Evolutionary conservation across 2,329 filamentous ascomycete genomes (phyloP), one percentile per base, ranked within the genome.

Genomic region (Hypocreales sp.): DNA sequence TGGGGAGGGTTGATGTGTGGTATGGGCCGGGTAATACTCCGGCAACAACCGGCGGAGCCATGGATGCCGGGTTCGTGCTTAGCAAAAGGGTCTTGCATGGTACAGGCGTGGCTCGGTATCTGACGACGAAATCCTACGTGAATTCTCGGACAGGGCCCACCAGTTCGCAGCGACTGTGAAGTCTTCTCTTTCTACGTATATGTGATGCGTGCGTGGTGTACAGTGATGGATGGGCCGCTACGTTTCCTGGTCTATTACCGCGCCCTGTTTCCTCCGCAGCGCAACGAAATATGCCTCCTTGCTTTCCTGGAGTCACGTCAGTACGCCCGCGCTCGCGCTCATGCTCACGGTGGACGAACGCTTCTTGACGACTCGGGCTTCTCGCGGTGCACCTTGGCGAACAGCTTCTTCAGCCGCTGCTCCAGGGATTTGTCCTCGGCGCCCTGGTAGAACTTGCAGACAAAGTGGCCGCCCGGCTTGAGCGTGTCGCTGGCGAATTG

Each of bases 381-480:
- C 50, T 92, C 79, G 33, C 86, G 67, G 42, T 79, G 64, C 2
- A 98, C 90, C 39, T 71, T 80, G 12, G 60, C 56, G 47, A 98
- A 98, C 41, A 93, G 57, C 26, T 64, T 70, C 47, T 70, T 81
- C 22, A 98, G 60, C 40, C 71, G 70, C 34, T 55, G 61, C 56
- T 94, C 83, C 8, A 98, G 55, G 2, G 58, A 60, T 53, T 80
- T 86, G 45, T 95, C 87, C 50, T 94, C 86, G 5, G 64, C 51
- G 4, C 90, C 90, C 50, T 92, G 82, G 51, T 95, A 98, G 53
- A 92, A 98, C 53, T 98, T 98, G 67, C 87, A 94, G 24, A 98
- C 68, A 41, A 98, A 93, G 48, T 92, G 79, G 2, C 92, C 90
- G 13, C 82, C 83, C 4, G 69, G 55, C 40, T 71, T 76, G 14